Percentiles rank a stretch among this genome's conserved stretches.
Evolutionary conservation across 768 basidiomycete species (phyloP).

Genomic region (Kondoa malvinella): DNA sequence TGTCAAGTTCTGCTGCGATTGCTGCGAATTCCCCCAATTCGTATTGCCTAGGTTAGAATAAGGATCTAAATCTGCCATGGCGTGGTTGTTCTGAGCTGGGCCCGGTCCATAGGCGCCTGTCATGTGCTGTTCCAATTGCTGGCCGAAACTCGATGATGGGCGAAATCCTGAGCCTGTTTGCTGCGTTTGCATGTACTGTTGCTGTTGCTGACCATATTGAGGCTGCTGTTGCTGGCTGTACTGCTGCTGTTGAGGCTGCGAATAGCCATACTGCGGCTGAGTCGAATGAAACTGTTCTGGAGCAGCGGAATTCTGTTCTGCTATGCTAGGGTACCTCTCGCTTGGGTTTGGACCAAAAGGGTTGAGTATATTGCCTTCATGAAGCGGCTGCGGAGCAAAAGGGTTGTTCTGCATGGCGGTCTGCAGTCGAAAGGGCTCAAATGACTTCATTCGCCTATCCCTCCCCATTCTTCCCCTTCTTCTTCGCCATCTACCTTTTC

Average conservation of each 20-base stretch:
- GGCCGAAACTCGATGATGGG: neutral
- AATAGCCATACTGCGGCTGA: neutral
- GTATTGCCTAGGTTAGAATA: neutral
- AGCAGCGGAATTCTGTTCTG: no score
- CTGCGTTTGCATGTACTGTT: neutral
- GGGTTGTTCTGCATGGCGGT: neutral
- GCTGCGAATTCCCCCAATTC: neutral
- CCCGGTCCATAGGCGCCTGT: neutral
- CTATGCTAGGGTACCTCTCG: neutral
- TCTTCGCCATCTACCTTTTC: neutral
- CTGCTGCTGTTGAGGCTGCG: neutral
- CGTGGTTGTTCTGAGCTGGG: neutral
- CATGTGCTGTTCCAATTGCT: slow-evolving; percentile 2
- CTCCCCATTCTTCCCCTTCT: neutral
- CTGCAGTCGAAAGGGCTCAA: neutral
- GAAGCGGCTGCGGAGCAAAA: neutral
- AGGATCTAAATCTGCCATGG: slow-evolving; percentile 4
- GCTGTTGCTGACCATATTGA: neutral
- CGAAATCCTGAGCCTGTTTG: neutral
- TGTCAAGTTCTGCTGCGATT: neutral
- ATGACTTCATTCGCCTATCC: neutral
- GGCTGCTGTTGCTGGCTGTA: neutral
- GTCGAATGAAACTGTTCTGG: neutral
- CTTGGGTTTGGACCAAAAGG: neutral
- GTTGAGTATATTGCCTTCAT: neutral